Evolutionary conservation across 441 rosid species (phyloP).

Genomic region (Corymbia calophylla): DNA sequence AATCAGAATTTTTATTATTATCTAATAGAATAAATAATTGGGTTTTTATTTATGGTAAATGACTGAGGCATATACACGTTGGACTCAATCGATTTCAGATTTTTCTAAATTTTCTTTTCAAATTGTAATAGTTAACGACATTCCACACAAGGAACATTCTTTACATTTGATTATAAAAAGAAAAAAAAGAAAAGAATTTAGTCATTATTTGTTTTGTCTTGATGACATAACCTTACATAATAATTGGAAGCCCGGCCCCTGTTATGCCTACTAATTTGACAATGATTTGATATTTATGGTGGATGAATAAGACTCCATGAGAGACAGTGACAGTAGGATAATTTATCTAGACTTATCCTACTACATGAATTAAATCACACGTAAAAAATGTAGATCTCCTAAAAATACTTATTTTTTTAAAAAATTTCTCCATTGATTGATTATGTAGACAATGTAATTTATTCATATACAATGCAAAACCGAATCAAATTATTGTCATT

Average conservation of each 20-base stretch:
- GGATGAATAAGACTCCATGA: neutral
- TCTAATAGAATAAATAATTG: too few species aligned
- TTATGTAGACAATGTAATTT: neutral
- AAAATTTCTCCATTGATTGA: neutral
- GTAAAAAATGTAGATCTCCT: neutral
- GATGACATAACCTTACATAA: neutral
- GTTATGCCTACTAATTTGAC: neutral
- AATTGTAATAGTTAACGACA: neutral
- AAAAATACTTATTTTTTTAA: neutral
- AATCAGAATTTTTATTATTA: neutral
- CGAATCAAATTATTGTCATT: neutral
- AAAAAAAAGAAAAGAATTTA: neutral
- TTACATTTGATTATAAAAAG: neutral
- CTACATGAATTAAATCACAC: neutral
- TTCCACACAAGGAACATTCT: neutral
- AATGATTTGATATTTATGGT: neutral
- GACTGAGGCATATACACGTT: fast-evolving
- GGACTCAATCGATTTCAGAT: neutral
- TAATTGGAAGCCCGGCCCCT: neutral
- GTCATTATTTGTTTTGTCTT: neutral
- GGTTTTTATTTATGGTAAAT: neutral
- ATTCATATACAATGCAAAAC: neutral
- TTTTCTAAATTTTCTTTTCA: neutral
- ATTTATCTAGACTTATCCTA: neutral
- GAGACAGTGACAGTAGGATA: neutral